Evolutionary conservation across 75 land plant species (phyloP).

Genomic region (Cryptomeria japonica): DNA sequence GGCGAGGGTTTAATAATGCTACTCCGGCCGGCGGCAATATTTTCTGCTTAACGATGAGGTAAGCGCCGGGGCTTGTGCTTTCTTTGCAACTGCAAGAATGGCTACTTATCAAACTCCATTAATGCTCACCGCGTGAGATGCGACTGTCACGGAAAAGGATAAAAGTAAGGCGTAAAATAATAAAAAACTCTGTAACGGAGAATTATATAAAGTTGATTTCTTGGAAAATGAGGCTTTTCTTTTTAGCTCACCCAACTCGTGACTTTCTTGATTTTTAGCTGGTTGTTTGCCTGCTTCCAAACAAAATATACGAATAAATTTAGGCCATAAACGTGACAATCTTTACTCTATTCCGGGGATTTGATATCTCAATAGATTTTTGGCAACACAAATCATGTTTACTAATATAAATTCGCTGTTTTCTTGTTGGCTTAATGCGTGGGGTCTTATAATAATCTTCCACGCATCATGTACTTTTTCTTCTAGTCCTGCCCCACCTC

Average conservation of each 20-base stretch:
- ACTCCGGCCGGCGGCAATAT: neutral
- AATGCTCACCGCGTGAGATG: neutral
- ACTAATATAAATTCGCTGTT: too few relatives aligned
- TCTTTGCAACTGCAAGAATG: neutral
- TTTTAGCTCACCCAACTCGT: neutral
- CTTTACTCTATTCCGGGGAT: neutral
- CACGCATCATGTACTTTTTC: too few relatives aligned
- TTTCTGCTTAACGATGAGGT: neutral
- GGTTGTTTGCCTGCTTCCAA: neutral
- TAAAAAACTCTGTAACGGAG: neutral
- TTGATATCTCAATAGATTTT: neutral
- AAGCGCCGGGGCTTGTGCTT: too few relatives aligned
- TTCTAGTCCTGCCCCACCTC: too few relatives aligned
- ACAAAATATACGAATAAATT: neutral
- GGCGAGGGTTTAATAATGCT: neutral
- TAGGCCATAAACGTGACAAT: neutral
- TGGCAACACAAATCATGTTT: too few relatives aligned
- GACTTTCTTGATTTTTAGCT: neutral
- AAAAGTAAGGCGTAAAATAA: neutral
- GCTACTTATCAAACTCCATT: neutral
- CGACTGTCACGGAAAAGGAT: neutral
- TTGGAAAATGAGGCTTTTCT: too few relatives aligned
- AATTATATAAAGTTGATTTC: neutral
- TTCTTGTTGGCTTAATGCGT: too few relatives aligned
- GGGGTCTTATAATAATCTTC: too few relatives aligned